Base-by-base conservation (phyloP, 2,329 filamentous ascomycete genomes). In the Talaromyces sp. region DNA sequence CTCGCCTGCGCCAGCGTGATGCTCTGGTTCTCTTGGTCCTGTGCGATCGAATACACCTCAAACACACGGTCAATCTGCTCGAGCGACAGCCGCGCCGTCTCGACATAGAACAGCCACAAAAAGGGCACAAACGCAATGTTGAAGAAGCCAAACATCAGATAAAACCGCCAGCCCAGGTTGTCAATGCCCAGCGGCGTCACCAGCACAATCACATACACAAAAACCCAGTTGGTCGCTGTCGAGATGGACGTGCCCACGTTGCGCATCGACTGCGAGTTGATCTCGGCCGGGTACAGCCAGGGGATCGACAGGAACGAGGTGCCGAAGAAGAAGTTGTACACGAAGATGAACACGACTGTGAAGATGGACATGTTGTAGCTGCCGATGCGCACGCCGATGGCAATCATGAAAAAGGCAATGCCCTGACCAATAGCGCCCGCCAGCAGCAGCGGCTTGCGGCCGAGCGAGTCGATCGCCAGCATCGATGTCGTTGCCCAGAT, bases 121-220 rank as follows among this genome's bases (percentile, higher is more conserved):
- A 68, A 62, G 4, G 69, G 69, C 0, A 71, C 33, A 52, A 71
- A 72, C 4, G 59, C 58, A 13, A 67, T 57, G 57, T 71, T 72
- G 25, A 68, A 59, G 7, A 69, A 63, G 10, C 65, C 66, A 71
- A 82, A 86, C 64, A 85, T 77, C 36, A 62, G 42, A 13, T 62
- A 62, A 36, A 62, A 62, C 7, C 51, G 33, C 61, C 61, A 62
- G 32, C 42, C 17, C 30, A 62, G 25, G 42, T 60, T 62, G 19
- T 60, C 44, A 22, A 62, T 53, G 25, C 57, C 57, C 7, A 60
- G 28, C 9, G 32, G 39, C 19, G 61, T 62, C 39, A 60, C 36
- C 15, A 55, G 57, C 30, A 53, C 54, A 32, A 62, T 39, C 22
- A 57, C 58, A 33, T 55, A 62, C 9, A 47, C 53, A 22, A 32